Evolutionary conservation across 1,139 yeast genomes (phyloP), one percentile per base, ranked within the genome.

Genomic region (Hyphopichia buzzinii): DNA sequence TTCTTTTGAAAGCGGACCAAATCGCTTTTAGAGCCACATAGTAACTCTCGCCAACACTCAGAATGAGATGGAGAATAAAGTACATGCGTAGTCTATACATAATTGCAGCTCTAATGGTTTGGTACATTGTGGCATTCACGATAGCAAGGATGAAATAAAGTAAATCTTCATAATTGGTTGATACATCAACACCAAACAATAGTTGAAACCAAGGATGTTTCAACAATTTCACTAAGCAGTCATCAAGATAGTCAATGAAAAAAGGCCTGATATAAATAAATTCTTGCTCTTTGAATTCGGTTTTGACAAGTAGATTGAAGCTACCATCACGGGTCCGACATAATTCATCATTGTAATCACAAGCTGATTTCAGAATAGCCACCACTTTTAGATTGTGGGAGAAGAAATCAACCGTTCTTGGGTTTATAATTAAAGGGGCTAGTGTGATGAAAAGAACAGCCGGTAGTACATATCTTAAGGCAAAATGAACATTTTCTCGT

Each of bases 81-180:
- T 51, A 55, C 7, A 49, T 39, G 52, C 51, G 48, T 47, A 54
- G 42, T 35, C 47, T 34, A 3, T 54, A 47, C 4, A 54, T 34
- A n/a, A 55, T 24, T 12, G 54, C 32, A 10, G 55, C 52, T 31
- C 39, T 42, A 13, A 50, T 26, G 8, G 48, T 34, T 39, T 51
- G 46, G 30, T 44, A 48, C 5, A 46, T 24, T 44, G 44, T 44
- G 8, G 54, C 43, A 36, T 49, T 44, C 6, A 41, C 16, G 19
- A 52, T 39, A 1, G 57, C 59, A 8, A 52, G 30, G 14, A 43
- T 33, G 6, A 55, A 42, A 8, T 49, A 43, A 4, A 46, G 5
- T 8, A 40, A 34, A 29, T 50, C 54, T 22, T 42, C 31, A 14
- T 12, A 8, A 8, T 15, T 15, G 5, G 15, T 16, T n/a, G n/a